A percentile compares a stretch with the other conserved stretches of the same genome.
phyloP scores from a whole-genome alignment of 441 rosid species.

The Viola pubescens region DNA sequence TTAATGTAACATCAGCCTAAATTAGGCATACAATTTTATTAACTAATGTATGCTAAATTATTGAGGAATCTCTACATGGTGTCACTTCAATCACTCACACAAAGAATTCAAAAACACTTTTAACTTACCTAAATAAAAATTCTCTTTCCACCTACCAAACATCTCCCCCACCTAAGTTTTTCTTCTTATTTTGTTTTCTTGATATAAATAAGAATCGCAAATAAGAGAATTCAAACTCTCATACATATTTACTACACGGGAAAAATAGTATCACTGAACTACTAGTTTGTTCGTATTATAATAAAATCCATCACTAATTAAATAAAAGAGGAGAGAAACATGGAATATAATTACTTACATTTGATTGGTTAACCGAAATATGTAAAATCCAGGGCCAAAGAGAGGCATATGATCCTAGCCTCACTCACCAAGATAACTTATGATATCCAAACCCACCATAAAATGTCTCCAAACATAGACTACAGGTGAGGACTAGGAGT shows the following conservation, averaged over 20 bases:
- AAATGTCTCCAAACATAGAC: conserved; percentile 11
- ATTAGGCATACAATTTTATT: too few species aligned
- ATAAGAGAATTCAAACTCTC: too few species aligned
- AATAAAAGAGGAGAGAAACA: too few species aligned
- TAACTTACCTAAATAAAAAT: neutral
- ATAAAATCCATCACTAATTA: too few species aligned
- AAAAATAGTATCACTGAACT: too few species aligned
- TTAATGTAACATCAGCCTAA: too few species aligned
- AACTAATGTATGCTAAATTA: neutral
- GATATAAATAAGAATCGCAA: too few species aligned
- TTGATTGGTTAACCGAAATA: conserved; percentile 3
- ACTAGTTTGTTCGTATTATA: too few species aligned
- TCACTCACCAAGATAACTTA: conserved; percentile 12
- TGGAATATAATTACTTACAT: conserved; percentile 1
- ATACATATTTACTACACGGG: too few species aligned
- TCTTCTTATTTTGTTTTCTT: neutral
- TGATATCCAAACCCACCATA: conserved; percentile 18
- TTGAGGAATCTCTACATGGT: conserved; percentile 16
- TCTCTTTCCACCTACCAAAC: conserved; percentile 9
- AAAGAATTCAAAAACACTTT: neutral
- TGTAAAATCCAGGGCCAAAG: conserved; percentile 8
- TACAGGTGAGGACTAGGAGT: neutral
- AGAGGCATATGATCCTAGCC: conserved; percentile 17
- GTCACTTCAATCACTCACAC: conserved; percentile 20
- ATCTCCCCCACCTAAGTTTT: neutral